Conservation (phyloP, 805 yeast species). For the Yarrowia sp. region DNA sequence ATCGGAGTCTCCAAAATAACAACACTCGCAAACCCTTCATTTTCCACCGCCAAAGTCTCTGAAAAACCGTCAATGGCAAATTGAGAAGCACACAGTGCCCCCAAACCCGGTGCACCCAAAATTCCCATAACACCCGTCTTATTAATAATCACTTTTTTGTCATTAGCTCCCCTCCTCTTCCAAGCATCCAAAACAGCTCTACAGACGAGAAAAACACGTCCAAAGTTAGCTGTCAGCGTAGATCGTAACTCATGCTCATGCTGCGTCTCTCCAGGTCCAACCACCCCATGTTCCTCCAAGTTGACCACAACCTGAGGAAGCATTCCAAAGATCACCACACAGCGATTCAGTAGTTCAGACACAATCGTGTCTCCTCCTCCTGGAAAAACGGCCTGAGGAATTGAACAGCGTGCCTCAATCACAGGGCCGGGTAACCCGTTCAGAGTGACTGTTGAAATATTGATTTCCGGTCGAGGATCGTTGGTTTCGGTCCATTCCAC, state of each 20-base stretch:
- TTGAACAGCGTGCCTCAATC: background rate
- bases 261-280: slow-evolving; percentile 10
- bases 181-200: background rate
- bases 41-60: slow-evolving; percentile 37
- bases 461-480: background rate
- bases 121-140: slow-evolving; percentile 34
- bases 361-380: slow-evolving; percentile 6
- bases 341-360: background rate
- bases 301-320: slow-evolving; percentile 18
- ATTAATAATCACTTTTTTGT: slow-evolving; percentile 20
- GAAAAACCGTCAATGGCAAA: slow-evolving; percentile 40
- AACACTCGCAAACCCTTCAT: slow-evolving; percentile 30
- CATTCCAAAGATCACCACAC: background rate
- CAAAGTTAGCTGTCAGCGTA: background rate
- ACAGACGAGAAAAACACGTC: background rate
- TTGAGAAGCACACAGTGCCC: slow-evolving; percentile 36
- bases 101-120: slow-evolving; percentile 38
- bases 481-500: background rate
- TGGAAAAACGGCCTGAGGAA: background rate
- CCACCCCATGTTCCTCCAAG: slow-evolving; percentile 5
- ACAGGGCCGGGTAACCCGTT: slow-evolving; percentile 2
- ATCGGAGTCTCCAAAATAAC: slow-evolving; percentile 30
- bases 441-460: background rate
- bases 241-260: background rate
- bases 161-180: background rate